phyloP scores from a whole-genome alignment of 345 rosid genomes.

The Triadica sebifera region DNA sequence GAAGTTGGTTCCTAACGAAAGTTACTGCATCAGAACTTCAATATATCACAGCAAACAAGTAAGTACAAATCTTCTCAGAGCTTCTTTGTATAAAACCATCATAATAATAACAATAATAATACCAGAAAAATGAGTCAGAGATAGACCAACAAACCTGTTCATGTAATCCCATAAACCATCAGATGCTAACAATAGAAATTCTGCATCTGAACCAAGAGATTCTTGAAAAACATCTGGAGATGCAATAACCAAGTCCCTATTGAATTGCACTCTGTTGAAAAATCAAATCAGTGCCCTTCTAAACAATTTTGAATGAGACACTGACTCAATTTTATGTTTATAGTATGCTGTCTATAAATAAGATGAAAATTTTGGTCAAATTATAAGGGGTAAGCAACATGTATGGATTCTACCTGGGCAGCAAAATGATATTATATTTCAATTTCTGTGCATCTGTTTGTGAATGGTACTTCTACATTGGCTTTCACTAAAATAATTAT shows the following conservation, averaged over 20 bases:
- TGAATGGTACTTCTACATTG: not conserved
- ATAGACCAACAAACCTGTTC: constrained; percentile 46
- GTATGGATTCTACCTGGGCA: not conserved
- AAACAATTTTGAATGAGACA: constrained; percentile 11
- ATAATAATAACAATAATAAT: too few relatives aligned
- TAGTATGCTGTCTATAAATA: too few relatives aligned
- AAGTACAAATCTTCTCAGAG: constrained; percentile 2
- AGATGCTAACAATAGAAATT: constrained; percentile 76
- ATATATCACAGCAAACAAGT: constrained; percentile 17
- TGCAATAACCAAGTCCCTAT: constrained; percentile 72
- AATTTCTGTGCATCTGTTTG: not conserved
- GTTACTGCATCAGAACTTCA: constrained; percentile 71
- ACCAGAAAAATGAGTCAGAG: not conserved
- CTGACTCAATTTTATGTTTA: not conserved
- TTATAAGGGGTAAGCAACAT: not conserved
- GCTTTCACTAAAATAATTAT: constrained; percentile 1
- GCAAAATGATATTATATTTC: not conserved
- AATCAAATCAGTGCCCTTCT: constrained; percentile 10
- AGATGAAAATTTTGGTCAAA: not conserved
- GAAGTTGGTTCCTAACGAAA: constrained; percentile 78
- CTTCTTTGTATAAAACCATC: not conserved
- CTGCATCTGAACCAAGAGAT: constrained; percentile 70
- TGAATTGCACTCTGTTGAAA: constrained; percentile 54
- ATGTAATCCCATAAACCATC: constrained; percentile 98
- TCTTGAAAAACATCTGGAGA: constrained; percentile 72